phyloP scores from a whole-genome alignment of 805 yeast species.

The Kuraishia ogatae region DNA sequence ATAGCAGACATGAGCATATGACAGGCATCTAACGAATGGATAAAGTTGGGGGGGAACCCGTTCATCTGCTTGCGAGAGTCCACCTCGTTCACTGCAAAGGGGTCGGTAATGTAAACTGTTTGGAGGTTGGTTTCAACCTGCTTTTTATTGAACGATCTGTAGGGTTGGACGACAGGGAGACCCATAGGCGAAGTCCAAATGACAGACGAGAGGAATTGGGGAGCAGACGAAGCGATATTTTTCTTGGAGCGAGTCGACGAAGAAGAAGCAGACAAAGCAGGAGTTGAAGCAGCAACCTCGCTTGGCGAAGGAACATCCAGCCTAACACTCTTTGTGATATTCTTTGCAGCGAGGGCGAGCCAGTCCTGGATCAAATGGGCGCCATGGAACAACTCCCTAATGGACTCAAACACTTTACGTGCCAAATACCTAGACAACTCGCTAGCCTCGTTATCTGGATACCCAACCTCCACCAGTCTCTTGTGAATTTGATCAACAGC shows the following conservation, averaged over 20 bases:
- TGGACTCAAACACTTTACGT: constrained; percentile 68
- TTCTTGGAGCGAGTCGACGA: constrained; percentile 1
- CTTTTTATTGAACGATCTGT: constrained; percentile 57
- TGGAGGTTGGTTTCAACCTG: constrained; percentile 79
- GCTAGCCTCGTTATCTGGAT: constrained; percentile 33
- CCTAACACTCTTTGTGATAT: constrained; percentile 71
- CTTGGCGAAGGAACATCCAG: constrained; percentile 45
- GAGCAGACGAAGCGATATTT: constrained; percentile 30
- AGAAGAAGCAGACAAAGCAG: not conserved
- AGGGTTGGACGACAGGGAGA: constrained; percentile 95
- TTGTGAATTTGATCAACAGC: constrained; percentile 84
- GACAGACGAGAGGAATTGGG: constrained; percentile 73
- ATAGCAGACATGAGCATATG: constrained; percentile 91
- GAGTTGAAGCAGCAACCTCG: constrained; percentile 1
- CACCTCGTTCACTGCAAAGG: constrained; percentile 75
- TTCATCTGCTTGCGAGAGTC: constrained; percentile 84
- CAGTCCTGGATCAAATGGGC: constrained; percentile 96
- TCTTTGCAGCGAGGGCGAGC: constrained; percentile 80
- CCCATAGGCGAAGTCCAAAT: constrained; percentile 98
- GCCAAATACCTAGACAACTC: constrained; percentile 60
- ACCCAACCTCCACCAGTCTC: constrained; percentile 54
- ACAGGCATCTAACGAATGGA: constrained; percentile 93
- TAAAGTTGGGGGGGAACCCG: constrained; percentile 93
- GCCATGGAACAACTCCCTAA: constrained; percentile 78
- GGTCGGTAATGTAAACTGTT: constrained; percentile 80